Evolutionary conservation across 2,329 filamentous ascomycete species (phyloP).

Genomic region (Sclerotinia minor): DNA sequence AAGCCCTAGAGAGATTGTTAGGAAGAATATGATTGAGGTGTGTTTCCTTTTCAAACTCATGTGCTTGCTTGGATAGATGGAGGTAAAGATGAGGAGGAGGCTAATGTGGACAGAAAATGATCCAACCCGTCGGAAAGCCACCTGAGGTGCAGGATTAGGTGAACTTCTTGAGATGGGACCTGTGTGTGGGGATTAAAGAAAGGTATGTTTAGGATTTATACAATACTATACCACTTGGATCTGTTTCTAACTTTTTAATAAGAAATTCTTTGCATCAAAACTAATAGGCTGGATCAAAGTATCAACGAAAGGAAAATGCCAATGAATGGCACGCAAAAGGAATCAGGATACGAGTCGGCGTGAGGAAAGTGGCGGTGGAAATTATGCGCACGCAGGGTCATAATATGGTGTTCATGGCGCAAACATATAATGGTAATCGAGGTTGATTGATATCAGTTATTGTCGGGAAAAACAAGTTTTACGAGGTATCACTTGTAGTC

Average conservation of each 20-base stretch:
- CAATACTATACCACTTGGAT: neutral
- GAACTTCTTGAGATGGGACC: neutral
- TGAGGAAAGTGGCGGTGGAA: neutral
- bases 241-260: neutral
- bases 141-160: constrained; percentile 56
- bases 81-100: neutral
- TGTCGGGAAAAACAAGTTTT: neutral
- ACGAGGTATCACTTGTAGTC: neutral
- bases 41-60: constrained; percentile 32
- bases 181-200: neutral
- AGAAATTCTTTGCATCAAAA: neutral
- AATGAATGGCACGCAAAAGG: neutral
- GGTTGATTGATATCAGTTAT: neutral
- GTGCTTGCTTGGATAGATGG: neutral
- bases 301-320: too few species aligned
- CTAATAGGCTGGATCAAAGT: neutral
- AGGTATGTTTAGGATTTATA: neutral
- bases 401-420: constrained; percentile 12
- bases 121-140: constrained; percentile 64
- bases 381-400: neutral
- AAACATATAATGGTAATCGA: neutral
- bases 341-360: neutral
- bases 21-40: constrained; percentile 76
- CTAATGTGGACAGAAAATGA: constrained; percentile 58
- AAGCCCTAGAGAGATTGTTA: constrained; percentile 76